phyloP scores from a whole-genome alignment of 441 rosid species.

The Flueggea neowawraea region DNA sequence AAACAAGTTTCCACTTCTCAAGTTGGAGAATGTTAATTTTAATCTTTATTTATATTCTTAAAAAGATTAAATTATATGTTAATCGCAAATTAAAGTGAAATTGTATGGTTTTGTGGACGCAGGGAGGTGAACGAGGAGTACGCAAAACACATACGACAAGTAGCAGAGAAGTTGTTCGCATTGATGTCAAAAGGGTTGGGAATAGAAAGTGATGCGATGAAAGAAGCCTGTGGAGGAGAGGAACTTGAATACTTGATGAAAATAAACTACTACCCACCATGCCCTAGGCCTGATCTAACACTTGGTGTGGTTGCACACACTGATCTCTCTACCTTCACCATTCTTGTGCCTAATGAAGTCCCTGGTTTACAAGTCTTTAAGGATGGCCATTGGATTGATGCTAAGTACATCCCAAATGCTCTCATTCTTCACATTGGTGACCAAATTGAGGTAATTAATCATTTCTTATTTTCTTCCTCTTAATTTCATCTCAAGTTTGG shows the following conservation, averaged over 20 bases:
- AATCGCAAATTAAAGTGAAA: too few relatives aligned
- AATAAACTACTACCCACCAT: conserved; percentile 88
- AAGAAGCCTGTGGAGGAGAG: conserved; percentile 63
- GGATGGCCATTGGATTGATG: conserved; percentile 74
- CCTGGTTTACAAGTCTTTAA: conserved; percentile 80
- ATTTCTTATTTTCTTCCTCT: not conserved
- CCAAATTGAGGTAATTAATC: conserved; percentile 57
- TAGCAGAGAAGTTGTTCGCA: conserved; percentile 44
- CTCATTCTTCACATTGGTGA: conserved; percentile 82
- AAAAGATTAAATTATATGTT: too few relatives aligned
- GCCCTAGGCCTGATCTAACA: conserved; percentile 80
- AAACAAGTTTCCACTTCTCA: too few relatives aligned
- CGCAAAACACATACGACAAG: conserved; percentile 32
- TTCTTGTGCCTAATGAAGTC: conserved; percentile 81
- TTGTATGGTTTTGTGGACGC: not conserved
- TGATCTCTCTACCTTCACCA: conserved; percentile 62
- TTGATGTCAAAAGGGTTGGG: conserved; percentile 60
- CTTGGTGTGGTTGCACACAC: conserved; percentile 85
- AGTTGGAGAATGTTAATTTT: too few relatives aligned
- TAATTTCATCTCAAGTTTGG: too few relatives aligned
- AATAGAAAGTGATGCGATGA: conserved; percentile 38
- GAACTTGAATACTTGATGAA: conserved; percentile 59
- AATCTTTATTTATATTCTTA: too few relatives aligned
- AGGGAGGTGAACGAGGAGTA: conserved; percentile 85
- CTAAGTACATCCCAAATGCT: conserved; percentile 67